Conservation (phyloP, 768 basidiomycete species). For the Russula virescens region DNA sequence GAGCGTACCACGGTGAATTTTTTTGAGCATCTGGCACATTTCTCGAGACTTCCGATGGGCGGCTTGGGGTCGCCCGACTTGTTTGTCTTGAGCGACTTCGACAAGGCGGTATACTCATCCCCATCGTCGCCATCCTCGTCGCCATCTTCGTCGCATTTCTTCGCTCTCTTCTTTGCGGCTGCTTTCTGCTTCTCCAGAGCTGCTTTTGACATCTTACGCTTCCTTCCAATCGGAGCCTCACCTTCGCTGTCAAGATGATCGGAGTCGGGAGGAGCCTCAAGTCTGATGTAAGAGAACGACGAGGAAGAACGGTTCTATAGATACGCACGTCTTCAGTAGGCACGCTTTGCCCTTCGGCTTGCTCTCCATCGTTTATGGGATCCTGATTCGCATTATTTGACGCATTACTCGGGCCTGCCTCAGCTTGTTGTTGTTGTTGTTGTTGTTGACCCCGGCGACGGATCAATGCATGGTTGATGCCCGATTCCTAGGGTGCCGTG, state of each 20-base stretch:
- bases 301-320: not conserved
- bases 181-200: conserved; percentile 32
- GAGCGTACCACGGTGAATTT: conserved; percentile 81
- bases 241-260: conserved; percentile 20
- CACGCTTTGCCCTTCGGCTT: conserved; percentile 21
- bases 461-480: conserved; percentile 42
- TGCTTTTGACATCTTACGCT: conserved; percentile 22
- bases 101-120: conserved; percentile 61
- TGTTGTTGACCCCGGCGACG: conserved; percentile 35
- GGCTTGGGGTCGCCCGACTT: conserved; percentile 44
- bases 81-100: conserved; percentile 42
- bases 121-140: conserved; percentile 46
- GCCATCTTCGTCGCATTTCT: conserved; percentile 41
- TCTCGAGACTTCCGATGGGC: conserved; percentile 69
- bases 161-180: conserved; percentile 21
- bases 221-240: conserved; percentile 21
- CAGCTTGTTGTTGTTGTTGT: conserved; percentile 33
- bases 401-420: conserved; percentile 41
- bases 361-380: conserved; percentile 23
- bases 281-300: not conserved
- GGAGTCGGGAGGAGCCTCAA: conserved; percentile 20
- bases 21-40: conserved; percentile 76
- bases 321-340: conserved; percentile 7
- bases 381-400: conserved; percentile 18
- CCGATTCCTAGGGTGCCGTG: conserved; percentile 39